phyloP scores from a whole-genome alignment of 2,329 filamentous ascomycete genomes.

The Fusarium succisae region DNA sequence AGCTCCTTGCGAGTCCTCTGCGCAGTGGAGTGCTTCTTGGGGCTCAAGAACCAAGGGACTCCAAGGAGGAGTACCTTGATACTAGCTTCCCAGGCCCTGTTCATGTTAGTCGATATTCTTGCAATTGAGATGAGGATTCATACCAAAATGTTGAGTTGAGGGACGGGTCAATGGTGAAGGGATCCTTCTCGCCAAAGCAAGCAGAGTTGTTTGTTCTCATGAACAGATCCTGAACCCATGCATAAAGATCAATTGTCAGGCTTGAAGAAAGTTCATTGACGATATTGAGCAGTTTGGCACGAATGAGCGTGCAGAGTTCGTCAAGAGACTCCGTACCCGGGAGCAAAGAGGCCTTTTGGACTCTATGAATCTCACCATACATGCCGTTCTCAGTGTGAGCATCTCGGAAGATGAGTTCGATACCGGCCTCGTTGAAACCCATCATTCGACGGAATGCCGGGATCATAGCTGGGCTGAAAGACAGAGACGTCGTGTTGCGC shows the following conservation, averaged over 20 bases:
- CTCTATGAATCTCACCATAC: constrained; percentile 34
- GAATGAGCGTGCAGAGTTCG: constrained; percentile 12
- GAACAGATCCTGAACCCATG: constrained; percentile 27
- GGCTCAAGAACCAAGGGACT: constrained; percentile 31
- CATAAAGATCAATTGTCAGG: constrained; percentile 19
- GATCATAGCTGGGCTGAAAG: constrained; percentile 33
- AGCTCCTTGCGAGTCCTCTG: constrained; percentile 19
- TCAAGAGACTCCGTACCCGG: constrained; percentile 29
- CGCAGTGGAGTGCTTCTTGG: constrained; percentile 10
- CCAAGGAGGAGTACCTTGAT: constrained; percentile 26
- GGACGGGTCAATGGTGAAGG: constrained; percentile 13
- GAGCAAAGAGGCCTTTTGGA: constrained; percentile 28
- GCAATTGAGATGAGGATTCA: fast-evolving
- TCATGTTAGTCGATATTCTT: not conserved
- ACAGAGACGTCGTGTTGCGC: constrained; percentile 23
- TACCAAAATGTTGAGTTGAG: constrained; percentile 22
- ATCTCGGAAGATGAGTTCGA: constrained; percentile 36
- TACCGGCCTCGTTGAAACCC: constrained; percentile 30
- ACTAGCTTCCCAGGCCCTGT: constrained; percentile 30
- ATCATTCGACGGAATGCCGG: constrained; percentile 35
- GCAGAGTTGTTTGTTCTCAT: constrained; percentile 37
- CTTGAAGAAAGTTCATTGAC: constrained; percentile 13
- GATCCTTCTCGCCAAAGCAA: constrained; percentile 32
- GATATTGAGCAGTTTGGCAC: constrained; percentile 1
- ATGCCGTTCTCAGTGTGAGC: constrained; percentile 37